phyloP scores from a whole-genome alignment of 2,329 filamentous ascomycete species.

The Pyricularia sp. region DNA sequence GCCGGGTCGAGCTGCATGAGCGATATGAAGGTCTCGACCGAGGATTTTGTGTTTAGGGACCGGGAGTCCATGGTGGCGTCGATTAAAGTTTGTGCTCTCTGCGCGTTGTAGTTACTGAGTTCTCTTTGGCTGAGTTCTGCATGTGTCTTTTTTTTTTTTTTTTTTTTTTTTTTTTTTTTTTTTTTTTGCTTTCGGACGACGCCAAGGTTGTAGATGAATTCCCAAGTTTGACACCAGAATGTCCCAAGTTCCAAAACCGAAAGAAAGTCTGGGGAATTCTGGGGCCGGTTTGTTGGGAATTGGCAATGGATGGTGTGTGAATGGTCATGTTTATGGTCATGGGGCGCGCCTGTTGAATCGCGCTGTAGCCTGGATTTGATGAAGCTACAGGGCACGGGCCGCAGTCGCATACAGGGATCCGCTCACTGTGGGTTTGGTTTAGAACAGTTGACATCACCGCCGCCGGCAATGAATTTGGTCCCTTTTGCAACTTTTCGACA shows the following conservation, averaged over 20 bases:
- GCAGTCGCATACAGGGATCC: conserved; percentile 15
- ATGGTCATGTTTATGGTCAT: not conserved
- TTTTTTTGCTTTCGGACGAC: no score
- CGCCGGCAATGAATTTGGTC: no score
- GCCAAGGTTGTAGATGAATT: no score
- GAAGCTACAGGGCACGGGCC: not conserved
- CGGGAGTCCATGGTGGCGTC: conserved; percentile 20
- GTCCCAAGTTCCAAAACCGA: not conserved
- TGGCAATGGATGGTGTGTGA: not conserved
- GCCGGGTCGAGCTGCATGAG: conserved; percentile 74
- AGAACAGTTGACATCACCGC: no score
- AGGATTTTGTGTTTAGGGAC: conserved; percentile 29
- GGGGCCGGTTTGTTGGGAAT: not conserved
- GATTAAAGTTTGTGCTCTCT: not conserved
- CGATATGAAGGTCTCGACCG: conserved; percentile 49
- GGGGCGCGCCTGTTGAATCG: not conserved
- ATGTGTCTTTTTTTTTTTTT: no score
- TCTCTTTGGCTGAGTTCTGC: no score
- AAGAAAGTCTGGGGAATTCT: not conserved
- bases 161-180: no score
- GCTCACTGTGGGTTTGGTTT: no score
- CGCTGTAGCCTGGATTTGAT: not conserved
- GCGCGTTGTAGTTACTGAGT: no score
- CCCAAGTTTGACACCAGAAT: no score
- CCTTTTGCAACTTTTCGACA: no score